These are phyloP conservation scores for Rhodotorula sp. DNA, from an alignment of 1,284 basidiomycete genomes.

Conservation along the genomic window DNA sequence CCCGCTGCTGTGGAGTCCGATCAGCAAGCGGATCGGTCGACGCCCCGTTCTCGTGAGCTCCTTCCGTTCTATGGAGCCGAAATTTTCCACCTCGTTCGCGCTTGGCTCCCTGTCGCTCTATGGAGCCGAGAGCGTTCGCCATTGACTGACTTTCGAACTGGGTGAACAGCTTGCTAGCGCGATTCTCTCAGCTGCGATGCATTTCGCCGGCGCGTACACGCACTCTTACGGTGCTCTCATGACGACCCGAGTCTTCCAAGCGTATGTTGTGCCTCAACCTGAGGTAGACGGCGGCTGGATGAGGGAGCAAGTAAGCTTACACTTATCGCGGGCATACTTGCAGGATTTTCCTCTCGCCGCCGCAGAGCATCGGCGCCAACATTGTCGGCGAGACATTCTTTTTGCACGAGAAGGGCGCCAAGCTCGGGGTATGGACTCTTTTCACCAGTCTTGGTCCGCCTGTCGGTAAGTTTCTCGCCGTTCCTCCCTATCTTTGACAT, in stretches of 20 bases:
- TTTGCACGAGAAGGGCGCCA: conserved; percentile 30
- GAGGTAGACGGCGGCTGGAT: neutral
- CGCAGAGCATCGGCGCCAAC: conserved; percentile 22
- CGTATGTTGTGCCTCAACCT: neutral
- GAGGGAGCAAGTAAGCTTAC: too few species aligned
- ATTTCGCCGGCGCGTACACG: conserved; percentile 30
- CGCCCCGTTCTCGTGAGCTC: conserved; percentile 28
- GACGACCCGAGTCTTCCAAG: conserved; percentile 33
- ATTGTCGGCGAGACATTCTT: conserved; percentile 37
- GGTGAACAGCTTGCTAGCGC: conserved; percentile 9
- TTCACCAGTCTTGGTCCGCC: conserved; percentile 6
- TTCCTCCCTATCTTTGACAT: neutral
- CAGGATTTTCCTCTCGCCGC: conserved; percentile 20
- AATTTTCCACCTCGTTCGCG: too few species aligned
- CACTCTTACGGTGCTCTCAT: conserved; percentile 32
- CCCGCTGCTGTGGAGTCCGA: conserved; percentile 24
- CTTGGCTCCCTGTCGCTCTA: too few species aligned
- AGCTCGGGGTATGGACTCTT: conserved; percentile 33
- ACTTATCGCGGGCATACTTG: neutral
- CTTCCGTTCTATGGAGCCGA: too few species aligned
- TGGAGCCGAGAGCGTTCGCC: too few species aligned
- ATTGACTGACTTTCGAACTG: neutral
- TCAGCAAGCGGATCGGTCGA: conserved; percentile 27
- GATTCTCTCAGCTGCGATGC: conserved; percentile 15
- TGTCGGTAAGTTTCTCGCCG: neutral